Conservation (phyloP, 306 rosid species). For the Purshia tridentata region DNA sequence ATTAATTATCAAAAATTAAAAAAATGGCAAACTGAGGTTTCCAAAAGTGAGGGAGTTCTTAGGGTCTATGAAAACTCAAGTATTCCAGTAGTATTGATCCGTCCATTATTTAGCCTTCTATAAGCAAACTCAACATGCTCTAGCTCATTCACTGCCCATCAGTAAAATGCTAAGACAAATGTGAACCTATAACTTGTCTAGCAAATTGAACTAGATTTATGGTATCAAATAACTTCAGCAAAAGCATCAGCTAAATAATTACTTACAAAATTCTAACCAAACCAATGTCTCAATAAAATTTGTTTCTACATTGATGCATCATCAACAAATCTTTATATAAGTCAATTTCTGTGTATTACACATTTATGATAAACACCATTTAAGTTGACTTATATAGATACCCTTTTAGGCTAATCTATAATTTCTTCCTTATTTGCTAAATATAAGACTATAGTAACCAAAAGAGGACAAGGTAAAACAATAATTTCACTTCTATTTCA, state of each 20-base stretch:
- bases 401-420: background rate
- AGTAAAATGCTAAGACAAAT: background rate
- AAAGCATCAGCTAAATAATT: background rate
- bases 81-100: background rate
- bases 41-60: background rate
- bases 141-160: background rate
- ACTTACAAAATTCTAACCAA: background rate
- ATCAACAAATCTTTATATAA: background rate
- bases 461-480: background rate
- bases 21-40: background rate
- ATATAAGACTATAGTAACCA: background rate
- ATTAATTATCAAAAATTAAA: background rate
- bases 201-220: background rate
- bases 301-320: background rate
- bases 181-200: background rate
- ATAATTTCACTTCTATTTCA: slow-evolving; percentile 1
- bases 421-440: background rate
- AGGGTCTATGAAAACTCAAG: background rate
- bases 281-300: background rate
- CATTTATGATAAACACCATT: background rate
- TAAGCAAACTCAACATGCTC: background rate
- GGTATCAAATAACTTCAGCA: background rate
- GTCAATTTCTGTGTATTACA: background rate
- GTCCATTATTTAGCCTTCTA: background rate
- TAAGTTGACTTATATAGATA: background rate